Evolutionary conservation across 2,329 filamentous ascomycete species (phyloP).

Genomic region (Nemania serpens): DNA sequence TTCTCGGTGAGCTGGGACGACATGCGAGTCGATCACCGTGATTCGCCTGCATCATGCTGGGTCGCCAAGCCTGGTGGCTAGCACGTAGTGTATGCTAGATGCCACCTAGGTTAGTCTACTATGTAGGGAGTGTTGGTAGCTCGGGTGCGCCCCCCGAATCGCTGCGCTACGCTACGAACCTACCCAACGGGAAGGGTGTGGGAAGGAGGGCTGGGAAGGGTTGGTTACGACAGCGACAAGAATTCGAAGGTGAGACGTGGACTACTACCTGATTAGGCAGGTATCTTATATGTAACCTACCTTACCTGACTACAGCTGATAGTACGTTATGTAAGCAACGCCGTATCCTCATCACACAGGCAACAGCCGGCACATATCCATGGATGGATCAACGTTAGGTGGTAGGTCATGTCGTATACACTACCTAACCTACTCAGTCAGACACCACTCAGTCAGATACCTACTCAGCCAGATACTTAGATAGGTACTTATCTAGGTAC

Average conservation of each 20-base stretch:
- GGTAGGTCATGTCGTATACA: too few relatives aligned
- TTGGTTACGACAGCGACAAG: slow-evolving; percentile 1
- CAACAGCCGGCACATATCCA: too few relatives aligned
- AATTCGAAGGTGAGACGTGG: background rate
- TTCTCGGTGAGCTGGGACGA: slow-evolving; percentile 35
- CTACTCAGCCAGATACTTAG: too few relatives aligned
- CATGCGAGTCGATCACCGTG: slow-evolving; percentile 14
- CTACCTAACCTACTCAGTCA: too few relatives aligned
- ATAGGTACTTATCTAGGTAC: too few relatives aligned
- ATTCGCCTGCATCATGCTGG: slow-evolving; percentile 34
- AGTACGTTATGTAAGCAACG: too few relatives aligned
- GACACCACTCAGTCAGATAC: too few relatives aligned
- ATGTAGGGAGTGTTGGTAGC: background rate
- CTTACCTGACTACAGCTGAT: too few relatives aligned
- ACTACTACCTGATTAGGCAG: background rate
- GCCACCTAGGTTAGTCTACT: background rate
- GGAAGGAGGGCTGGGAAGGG: too few relatives aligned
- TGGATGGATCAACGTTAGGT: too few relatives aligned
- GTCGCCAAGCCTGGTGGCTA: slow-evolving; percentile 13
- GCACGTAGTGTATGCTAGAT: background rate
- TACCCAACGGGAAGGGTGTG: slow-evolving; percentile 23
- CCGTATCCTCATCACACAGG: too few relatives aligned
- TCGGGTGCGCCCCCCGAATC: slow-evolving; percentile 14
- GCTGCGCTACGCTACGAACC: slow-evolving; percentile 6
- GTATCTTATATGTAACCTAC: background rate